Evolutionary conservation across 352 stramenopile species (phyloP).

Genomic region (Phytophthora aleatoria): DNA sequence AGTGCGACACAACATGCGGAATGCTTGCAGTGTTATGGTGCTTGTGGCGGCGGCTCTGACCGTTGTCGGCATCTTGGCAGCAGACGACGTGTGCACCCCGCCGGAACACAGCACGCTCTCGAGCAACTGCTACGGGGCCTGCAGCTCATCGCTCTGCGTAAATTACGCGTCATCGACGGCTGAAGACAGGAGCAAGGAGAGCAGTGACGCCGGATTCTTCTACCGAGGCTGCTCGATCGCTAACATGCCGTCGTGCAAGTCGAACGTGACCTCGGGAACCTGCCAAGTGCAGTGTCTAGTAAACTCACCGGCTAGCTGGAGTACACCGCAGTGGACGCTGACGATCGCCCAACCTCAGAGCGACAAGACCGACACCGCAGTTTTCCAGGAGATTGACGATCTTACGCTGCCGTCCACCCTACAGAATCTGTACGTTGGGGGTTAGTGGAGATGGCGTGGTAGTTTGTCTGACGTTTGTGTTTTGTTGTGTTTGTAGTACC

Average conservation of each 20-base stretch:
- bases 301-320: conserved; percentile 28
- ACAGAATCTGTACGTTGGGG: conserved; percentile 56
- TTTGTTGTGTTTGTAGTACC: conserved; percentile 41
- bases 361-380: conserved; percentile 62
- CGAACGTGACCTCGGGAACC: conserved; percentile 41
- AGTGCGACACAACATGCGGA: conserved; percentile 10
- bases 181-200: conserved; percentile 32
- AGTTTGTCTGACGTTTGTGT: conserved; percentile 11
- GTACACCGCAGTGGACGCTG: conserved; percentile 53
- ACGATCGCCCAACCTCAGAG: conserved; percentile 65
- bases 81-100: conserved; percentile 33
- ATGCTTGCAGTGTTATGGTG: conserved; percentile 3
- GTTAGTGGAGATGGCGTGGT: background rate
- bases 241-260: conserved; percentile 55
- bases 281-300: conserved; percentile 77
- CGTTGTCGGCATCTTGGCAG: background rate
- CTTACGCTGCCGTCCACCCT: conserved; percentile 56
- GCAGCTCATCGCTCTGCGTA: conserved; percentile 60
- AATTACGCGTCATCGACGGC: conserved; percentile 52
- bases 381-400: conserved; percentile 64
- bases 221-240: conserved; percentile 60
- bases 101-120: conserved; percentile 62
- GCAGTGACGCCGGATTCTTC: conserved; percentile 64
- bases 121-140: conserved; percentile 58
- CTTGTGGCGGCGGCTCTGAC: conserved; percentile 3